phyloP scores from a whole-genome alignment of 2,329 filamentous ascomycete genomes.

The Aureobasidium sp. region DNA sequence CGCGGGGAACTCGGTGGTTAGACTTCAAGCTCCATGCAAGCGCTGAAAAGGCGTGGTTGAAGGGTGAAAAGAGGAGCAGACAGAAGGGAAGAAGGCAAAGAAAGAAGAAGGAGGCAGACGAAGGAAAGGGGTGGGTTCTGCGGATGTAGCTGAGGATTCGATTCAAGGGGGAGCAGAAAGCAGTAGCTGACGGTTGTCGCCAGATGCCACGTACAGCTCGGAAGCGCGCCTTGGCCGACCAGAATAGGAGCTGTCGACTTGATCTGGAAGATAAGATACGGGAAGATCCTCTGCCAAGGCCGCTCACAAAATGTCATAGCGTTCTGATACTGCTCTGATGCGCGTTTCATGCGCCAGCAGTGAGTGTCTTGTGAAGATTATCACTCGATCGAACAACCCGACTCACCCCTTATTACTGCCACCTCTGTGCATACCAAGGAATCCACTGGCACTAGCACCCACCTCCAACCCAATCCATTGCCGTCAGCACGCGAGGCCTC shows the following conservation, averaged over 20 bases:
- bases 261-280: background rate
- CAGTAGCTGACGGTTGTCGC: background rate
- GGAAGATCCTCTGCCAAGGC: background rate
- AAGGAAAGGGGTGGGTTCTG: background rate
- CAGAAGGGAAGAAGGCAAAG: background rate
- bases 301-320: background rate
- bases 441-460: no score
- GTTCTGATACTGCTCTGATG: background rate
- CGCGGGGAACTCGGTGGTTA: constrained; percentile 7
- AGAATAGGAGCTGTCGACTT: background rate
- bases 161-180: background rate
- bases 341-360: background rate
- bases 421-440: background rate
- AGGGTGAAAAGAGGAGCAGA: background rate
- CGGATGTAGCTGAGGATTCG: background rate
- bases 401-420: background rate
- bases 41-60: background rate
- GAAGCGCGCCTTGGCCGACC: background rate
- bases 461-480: background rate
- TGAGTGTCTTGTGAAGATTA: background rate
- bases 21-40: constrained; percentile 11
- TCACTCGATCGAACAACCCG: background rate
- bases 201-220: constrained; percentile 7
- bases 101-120: background rate
- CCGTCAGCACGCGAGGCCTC: background rate